Base-by-base conservation (phyloP, 768 basidiomycete genomes). In the Leucogyrophana mollusca region DNA sequence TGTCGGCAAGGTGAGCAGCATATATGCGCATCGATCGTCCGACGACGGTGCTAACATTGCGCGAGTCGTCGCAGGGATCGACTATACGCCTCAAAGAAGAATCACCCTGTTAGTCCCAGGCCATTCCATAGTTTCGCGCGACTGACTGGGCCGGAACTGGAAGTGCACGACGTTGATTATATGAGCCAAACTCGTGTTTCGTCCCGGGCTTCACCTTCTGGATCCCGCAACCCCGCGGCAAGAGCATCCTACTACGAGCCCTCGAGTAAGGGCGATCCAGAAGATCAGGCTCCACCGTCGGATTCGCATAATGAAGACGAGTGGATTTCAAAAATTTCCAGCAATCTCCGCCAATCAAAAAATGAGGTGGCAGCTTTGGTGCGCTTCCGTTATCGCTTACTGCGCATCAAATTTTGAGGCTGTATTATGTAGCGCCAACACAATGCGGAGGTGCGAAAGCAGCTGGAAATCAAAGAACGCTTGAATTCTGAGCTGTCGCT, bases 391-490 rank as follows among this genome's bases (percentile, higher is more conserved):
- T 13, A 3, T 2, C 14, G 30, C 4, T 16, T 17, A 21, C 2
- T 30, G 40, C 38, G 38, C 10, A 43, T 24, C 16, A 23, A 16
- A 30, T 13, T 30, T 30, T 30, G 27, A 30, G 6, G 13, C 27
- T 7, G 13, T 34, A 17, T 13, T 37, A 16, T 41, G 27, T 22
- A 65, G 64, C 60, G 53, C 14, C 47, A 50, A 4, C 35, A 53
- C 14, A 59, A 50, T 35, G 36, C 34, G 5, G 36, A 52, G n/a
- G 34, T 65, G 4, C 51, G 65, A 43, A 51, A 52, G 11, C 51
- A 30, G 32, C 30, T 67, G 3, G 45, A 45, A 8, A 23, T 14
- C 8, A 63, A 55, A 51, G 34, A 43, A 8, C 35, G 20, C 9
- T n/a, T 16, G 35, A 37, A 16, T n/a, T 37, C 35, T 37, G 35